Evolutionary conservation across 352 stramenopile genomes (phyloP), one percentile per base, ranked within the genome.

Genomic region (Globisporangium rhizosaccharum): DNA sequence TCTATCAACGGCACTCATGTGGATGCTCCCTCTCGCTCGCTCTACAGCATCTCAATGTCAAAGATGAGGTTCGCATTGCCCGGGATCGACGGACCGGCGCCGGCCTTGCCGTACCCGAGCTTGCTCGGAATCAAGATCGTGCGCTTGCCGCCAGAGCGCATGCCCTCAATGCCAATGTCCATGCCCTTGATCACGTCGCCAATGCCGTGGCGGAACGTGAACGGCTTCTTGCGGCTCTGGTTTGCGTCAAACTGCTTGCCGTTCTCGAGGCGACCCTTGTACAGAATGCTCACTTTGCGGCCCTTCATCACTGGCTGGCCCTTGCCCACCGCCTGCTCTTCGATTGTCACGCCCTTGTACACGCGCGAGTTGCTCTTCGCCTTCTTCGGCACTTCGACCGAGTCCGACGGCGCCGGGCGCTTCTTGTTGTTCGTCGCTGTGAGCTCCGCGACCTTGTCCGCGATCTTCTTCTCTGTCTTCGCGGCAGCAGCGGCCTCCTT

Each of bases 121-220:
- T 98, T 90, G 44, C 74, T 79, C 28, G 94, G 93, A 56, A 98
- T 98, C 15, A 78, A 75, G 51, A 99, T 91, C 28, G 85, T 96
- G 50, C 96, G 94, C 80, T 99, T 95, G 62, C 85, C 87, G 33
- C 86, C 86, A 1, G 85, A 58, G 36, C 82, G 82, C 83, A 95
- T 95, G 61, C 84, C 86, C 50, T 92, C 79, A 17, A 99, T 96
- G 45, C 94, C 86, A 62, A 97, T 88, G 70, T 98, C 96, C 92
- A 97, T 98, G 63, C 94, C 94, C 66, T 97, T 95, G 72, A 98
- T 98, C 33, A 98, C 94, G 54, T 97, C 79, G 44, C 86, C 86
- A 28, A 91, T 79, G 53, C 86, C 84, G 53, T 92, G 83, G 44
- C 80, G 81, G 79, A 95, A 95, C 49, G 70, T 71, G 67, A 95